Evolutionary conservation across 768 basidiomycete species (phyloP), one percentile per base, ranked within the genome.

Genomic region (Nevesoporus exiguus): DNA sequence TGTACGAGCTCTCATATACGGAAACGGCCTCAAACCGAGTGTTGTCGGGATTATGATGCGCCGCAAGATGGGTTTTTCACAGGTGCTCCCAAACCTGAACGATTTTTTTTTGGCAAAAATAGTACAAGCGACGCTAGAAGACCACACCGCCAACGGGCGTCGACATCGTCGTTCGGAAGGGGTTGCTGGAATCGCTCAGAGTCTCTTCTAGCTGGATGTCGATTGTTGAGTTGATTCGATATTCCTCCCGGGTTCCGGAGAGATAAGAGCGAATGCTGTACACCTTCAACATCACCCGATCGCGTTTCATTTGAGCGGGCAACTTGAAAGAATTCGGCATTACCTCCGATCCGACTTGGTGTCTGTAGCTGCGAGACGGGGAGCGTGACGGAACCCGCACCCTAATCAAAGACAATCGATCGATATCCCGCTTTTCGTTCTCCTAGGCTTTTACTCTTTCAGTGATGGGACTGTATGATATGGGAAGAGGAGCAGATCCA

Each of bases 241-340:
- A 17, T 34, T 42, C 44, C n/a, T 49, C 45, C n/a, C 48, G 47
- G 13, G 29, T 10, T 5, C 22, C 41, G 43, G 43, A 10, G 42
- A 49, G 47, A 49, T 49, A 39, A 33, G 47, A 49, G 29, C 36
- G 10, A 24, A 31, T 24, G 54, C 49, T 33, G 49, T 46, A 31
- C 43, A 21, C 5, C 40, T 7, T 40, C 19, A 44, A 13, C 15
- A 34, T 17, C 11, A 39, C n/a, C 37, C 24, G 54, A 47, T 46
- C 25, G 19, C 10, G 57, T 58, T 58, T 58, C 49, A 48, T 21
- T 27, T 30, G n/a, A 31, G 27, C 17, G 21, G 9, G 19, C 25
- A 15, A 13, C 46, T 22, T 29, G 42, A n/a, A 29, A n/a, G 27
- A 9, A 17, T 29, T 17, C 17, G n/a, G n/a, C n/a, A n/a, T n/a